These are phyloP conservation scores for Candida yuanshanica DNA, from an alignment of 805 yeast genomes.

Conservation along the genomic window DNA sequence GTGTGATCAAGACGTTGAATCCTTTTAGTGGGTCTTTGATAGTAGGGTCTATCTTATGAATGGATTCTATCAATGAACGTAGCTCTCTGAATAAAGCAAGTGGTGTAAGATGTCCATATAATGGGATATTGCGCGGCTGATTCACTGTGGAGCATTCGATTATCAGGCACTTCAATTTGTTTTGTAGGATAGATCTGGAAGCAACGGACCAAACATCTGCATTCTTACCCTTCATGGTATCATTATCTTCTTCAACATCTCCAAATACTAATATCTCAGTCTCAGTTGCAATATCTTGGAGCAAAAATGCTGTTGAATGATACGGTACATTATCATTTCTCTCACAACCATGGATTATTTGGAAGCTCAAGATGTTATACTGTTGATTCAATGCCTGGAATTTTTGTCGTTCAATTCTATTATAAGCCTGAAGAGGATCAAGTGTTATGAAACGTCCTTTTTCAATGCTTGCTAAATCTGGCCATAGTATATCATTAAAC, in stretches of 20 bases:
- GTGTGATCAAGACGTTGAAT: slow-evolving; percentile 26
- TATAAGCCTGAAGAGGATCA: slow-evolving; percentile 6
- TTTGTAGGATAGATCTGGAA: slow-evolving; percentile 37
- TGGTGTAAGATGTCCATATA: slow-evolving; percentile 84
- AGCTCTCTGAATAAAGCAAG: slow-evolving; percentile 55
- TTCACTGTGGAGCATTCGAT: slow-evolving; percentile 72
- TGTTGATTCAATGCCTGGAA: slow-evolving; percentile 5
- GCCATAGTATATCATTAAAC: slow-evolving; percentile 81
- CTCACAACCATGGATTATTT: slow-evolving; percentile 38
- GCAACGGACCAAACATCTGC: slow-evolving; percentile 51
- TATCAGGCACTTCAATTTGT: slow-evolving; percentile 47
- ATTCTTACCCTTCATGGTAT: slow-evolving; percentile 35
- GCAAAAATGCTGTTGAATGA: slow-evolving; percentile 54
- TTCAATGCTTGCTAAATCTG: slow-evolving; percentile 38
- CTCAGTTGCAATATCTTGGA: slow-evolving; percentile 31
- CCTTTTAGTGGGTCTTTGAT: slow-evolving; percentile 12
- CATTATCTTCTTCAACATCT: slow-evolving; percentile 69
- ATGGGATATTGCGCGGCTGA: slow-evolving; percentile 36
- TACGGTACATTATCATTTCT: slow-evolving; percentile 9
- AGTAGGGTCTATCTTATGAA: not conserved
- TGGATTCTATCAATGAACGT: not conserved
- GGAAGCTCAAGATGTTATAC: slow-evolving; percentile 29
- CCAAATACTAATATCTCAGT: slow-evolving; percentile 63
- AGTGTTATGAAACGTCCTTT: slow-evolving; percentile 26
- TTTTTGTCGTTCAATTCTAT: not conserved